Percentiles rank a stretch among this genome's conserved stretches.
Evolutionary conservation across 345 rosid genomes (phyloP).

Genomic region (Aethionema arabicum): DNA sequence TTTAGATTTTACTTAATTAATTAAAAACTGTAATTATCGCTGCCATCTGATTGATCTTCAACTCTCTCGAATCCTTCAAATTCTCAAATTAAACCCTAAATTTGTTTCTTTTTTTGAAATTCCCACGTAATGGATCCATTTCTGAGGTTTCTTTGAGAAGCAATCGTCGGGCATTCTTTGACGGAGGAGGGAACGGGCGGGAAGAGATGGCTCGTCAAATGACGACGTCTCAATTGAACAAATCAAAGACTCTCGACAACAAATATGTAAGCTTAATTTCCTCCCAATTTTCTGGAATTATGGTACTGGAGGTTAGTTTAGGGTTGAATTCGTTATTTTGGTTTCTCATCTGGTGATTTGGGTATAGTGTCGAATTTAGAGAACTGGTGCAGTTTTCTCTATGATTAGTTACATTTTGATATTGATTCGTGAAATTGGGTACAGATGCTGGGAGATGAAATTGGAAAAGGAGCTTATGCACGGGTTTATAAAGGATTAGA

Average conservation of each 20-base stretch:
- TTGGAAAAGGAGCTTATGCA: conserved; percentile 98
- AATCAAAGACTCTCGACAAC: conserved; percentile 87
- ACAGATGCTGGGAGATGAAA: conserved; percentile 98
- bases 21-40: conserved; percentile 26
- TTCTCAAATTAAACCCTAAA: conserved; percentile 25
- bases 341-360: background rate
- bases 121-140: conserved; percentile 35
- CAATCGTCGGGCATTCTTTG: conserved; percentile 10
- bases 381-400: background rate
- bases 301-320: conserved; percentile 5
- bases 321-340: background rate
- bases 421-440: conserved; percentile 12
- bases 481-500: conserved; percentile 97
- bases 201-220: conserved; percentile 40
- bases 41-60: conserved; percentile 16
- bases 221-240: conserved; percentile 64
- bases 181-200: background rate
- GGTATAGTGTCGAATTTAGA: background rate
- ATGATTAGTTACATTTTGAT: background rate
- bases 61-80: conserved; percentile 17
- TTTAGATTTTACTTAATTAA: background rate
- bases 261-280: conserved; percentile 59
- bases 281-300: background rate
- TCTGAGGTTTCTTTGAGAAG: conserved; percentile 20
- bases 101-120: conserved; percentile 7